These are phyloP conservation scores for Balamuthia mandrillaris DNA, from an alignment of 208 protist genomes.

Conservation along the genomic window DNA sequence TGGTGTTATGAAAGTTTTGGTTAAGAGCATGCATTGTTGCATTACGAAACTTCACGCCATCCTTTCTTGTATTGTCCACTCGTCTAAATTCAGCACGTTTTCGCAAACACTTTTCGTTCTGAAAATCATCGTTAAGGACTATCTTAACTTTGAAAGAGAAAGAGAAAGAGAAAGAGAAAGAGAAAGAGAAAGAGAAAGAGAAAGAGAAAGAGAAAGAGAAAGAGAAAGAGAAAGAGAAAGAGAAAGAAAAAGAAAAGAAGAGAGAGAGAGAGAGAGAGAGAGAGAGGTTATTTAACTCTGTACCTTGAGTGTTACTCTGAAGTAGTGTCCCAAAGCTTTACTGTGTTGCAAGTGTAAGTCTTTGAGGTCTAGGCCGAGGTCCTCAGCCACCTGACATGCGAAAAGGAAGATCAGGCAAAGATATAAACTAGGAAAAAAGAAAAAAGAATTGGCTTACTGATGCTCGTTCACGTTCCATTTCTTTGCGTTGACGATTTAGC, in stretches of 20 bases:
- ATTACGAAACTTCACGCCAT: constrained; percentile 37
- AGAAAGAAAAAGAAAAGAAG: too few species aligned
- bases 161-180: too few species aligned
- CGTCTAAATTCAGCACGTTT: constrained; percentile 5
- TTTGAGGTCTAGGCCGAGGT: constrained; percentile 81
- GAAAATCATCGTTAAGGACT: background rate
- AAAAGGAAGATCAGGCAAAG: too few species aligned
- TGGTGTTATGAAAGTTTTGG: constrained; percentile 24
- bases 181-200: too few species aligned
- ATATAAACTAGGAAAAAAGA: background rate
- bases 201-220: too few species aligned
- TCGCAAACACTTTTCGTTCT: constrained; percentile 37
- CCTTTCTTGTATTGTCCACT: constrained; percentile 26
- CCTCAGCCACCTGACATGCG: background rate
- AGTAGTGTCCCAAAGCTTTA: constrained; percentile 82
- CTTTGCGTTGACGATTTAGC: constrained; percentile 63
- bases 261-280: too few species aligned
- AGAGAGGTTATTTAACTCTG: background rate
- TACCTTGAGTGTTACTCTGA: constrained; percentile 51
- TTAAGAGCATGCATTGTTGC: background rate
- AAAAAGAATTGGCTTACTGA: background rate
- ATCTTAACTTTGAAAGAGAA: background rate
- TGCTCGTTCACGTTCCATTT: constrained; percentile 82
- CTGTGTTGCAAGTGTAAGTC: constrained; percentile 86
- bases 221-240: too few species aligned